Percentiles rank a stretch among this genome's conserved stretches.
Conservation (phyloP, 306 rosid species). For the Quercus mongolica region DNA sequence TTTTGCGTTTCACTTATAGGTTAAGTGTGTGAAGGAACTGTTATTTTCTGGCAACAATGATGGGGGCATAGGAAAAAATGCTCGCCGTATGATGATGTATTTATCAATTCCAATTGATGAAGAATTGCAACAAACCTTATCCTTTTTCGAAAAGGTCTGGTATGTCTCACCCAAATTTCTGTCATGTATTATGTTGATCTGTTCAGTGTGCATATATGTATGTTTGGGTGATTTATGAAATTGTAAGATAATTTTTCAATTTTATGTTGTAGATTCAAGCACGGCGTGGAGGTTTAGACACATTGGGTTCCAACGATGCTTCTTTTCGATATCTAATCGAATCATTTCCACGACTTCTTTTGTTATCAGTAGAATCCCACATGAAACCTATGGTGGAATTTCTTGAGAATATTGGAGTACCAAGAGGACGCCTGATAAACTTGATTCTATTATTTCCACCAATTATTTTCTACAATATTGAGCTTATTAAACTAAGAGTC, state of each 20-base stretch:
- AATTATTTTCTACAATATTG: slow-evolving; percentile 43
- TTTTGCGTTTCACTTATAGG: slow-evolving; percentile 48
- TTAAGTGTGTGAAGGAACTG: slow-evolving; percentile 60
- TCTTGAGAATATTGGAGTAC: slow-evolving; percentile 59
- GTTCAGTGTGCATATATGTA: background rate
- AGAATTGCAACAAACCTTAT: slow-evolving; percentile 68
- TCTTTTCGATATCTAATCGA: slow-evolving; percentile 58
- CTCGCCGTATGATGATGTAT: slow-evolving; percentile 61
- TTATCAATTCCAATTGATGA: slow-evolving; percentile 78
- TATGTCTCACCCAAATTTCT: slow-evolving; percentile 7
- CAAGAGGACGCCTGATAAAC: slow-evolving; percentile 30
- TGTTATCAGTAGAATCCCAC: slow-evolving; percentile 50
- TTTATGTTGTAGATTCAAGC: slow-evolving; percentile 61
- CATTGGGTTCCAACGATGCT: slow-evolving; percentile 40
- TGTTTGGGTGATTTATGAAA: background rate
- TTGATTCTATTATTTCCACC: slow-evolving; percentile 69
- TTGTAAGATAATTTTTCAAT: slow-evolving; percentile 2
- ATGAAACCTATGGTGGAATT: slow-evolving; percentile 44
- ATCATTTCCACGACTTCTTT: slow-evolving; percentile 72
- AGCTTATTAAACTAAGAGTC: slow-evolving; percentile 50
- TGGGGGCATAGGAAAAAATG: slow-evolving; percentile 41
- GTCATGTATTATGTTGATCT: background rate
- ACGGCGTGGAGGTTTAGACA: slow-evolving; percentile 71
- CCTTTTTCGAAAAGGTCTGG: slow-evolving; percentile 77
- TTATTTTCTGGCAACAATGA: slow-evolving; percentile 51